Conservation (phyloP, 768 basidiomycete species). For the Rhizopogon salebrosus region DNA sequence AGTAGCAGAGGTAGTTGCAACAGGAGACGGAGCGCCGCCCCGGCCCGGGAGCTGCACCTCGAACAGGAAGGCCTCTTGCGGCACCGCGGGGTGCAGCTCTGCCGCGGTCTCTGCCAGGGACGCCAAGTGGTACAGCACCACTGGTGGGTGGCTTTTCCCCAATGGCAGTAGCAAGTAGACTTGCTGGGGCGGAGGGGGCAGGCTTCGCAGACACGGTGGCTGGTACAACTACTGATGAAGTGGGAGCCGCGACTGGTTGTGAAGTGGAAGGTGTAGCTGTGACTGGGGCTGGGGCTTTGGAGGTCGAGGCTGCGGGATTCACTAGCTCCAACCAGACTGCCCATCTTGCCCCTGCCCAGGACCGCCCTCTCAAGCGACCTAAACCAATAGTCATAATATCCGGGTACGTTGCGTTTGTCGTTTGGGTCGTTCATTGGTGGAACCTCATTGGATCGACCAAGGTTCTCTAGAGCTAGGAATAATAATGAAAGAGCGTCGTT, state of each 20-base stretch:
- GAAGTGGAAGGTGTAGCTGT: conserved; percentile 8
- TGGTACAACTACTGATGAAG: conserved; percentile 12
- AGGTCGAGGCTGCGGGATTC: conserved; percentile 32
- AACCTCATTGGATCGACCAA: conserved; percentile 60
- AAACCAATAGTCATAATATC: conserved; percentile 86
- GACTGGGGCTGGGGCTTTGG: conserved; percentile 6
- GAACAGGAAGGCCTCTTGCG: conserved; percentile 23
- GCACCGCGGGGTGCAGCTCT: conserved; percentile 28
- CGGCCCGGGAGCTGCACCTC: conserved; percentile 23
- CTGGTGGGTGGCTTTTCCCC: conserved; percentile 27
- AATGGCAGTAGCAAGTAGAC: conserved; percentile 19
- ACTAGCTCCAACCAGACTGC: conserved; percentile 91
- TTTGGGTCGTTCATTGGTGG: too few relatives aligned
- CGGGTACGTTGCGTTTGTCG: conserved; percentile 42
- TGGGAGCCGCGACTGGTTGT: conserved; percentile 12
- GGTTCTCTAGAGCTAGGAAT: conserved; percentile 65
- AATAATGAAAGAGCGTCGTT: conserved; percentile 62
- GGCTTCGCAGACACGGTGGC: conserved; percentile 15
- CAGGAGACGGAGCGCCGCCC: conserved; percentile 18
- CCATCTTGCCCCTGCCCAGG: conserved; percentile 88
- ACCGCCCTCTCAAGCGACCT: conserved; percentile 71
- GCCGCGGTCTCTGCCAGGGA: conserved; percentile 19
- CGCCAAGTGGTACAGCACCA: conserved; percentile 21
- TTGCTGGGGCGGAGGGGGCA: conserved; percentile 15
- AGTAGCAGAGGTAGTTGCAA: conserved; percentile 23